Percentiles rank a stretch among this genome's conserved stretches.
Conservation (phyloP, 1,284 basidiomycete species). For the Butyriboletus appendiculatus region DNA sequence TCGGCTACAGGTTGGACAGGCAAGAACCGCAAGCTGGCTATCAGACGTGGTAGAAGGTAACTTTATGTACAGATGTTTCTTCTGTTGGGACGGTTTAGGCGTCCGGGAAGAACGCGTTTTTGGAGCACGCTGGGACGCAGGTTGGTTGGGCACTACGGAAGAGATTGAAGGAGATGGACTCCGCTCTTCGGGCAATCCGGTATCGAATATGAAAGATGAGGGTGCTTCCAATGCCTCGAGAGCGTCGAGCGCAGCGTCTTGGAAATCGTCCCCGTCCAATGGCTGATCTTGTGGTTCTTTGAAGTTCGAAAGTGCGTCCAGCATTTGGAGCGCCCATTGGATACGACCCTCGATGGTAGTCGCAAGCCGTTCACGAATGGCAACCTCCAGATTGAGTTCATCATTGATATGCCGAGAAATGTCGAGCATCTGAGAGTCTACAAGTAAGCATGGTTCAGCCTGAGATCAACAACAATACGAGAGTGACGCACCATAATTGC, state of each 20-base stretch:
- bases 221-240: constrained; percentile 55
- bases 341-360: constrained; percentile 62
- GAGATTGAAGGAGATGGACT: constrained; percentile 22
- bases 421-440: constrained; percentile 20
- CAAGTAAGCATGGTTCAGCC: neutral
- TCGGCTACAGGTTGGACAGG: constrained; percentile 61
- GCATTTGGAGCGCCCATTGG: constrained; percentile 61
- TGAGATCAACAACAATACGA: neutral
- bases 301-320: constrained; percentile 46
- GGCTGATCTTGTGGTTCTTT: constrained; percentile 17
- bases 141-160: constrained; percentile 17
- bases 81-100: constrained; percentile 34
- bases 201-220: constrained; percentile 49
- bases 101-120: constrained; percentile 41
- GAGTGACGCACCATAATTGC: constrained; percentile 21
- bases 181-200: constrained; percentile 35
- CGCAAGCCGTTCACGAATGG: constrained; percentile 54
- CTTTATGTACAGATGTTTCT: constrained; percentile 49
- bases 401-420: constrained; percentile 33
- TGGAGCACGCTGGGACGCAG: constrained; percentile 23
- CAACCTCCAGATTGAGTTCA: constrained; percentile 67
- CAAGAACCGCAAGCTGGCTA: constrained; percentile 46
- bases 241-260: constrained; percentile 57
- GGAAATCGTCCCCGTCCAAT: constrained; percentile 37
- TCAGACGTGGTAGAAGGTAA: constrained; percentile 33